Conservation (phyloP, 192 early-diverging fungal genomes). For the Coemansia sp. region DNA sequence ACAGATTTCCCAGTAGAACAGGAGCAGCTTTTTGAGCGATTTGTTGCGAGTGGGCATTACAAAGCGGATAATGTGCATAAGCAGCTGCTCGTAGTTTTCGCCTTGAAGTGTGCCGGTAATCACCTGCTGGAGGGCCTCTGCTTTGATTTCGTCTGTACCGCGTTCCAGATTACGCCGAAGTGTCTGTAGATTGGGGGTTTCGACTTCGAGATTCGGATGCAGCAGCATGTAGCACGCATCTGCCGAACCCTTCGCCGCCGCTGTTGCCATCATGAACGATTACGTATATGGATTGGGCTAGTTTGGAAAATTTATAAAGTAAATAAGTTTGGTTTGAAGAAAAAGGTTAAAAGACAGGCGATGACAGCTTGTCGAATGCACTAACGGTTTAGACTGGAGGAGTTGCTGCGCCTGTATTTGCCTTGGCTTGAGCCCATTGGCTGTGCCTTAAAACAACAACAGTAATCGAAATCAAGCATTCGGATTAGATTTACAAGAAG, state of each 20-base stretch:
- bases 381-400: too few species aligned
- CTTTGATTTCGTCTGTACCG: slow-evolving; percentile 87
- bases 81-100: slow-evolving; percentile 80
- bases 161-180: slow-evolving; percentile 72
- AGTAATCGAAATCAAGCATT: too few species aligned
- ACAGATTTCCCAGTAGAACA: slow-evolving; percentile 97
- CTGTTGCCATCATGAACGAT: slow-evolving; percentile 44
- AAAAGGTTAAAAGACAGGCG: too few species aligned
- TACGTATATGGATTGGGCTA: not conserved
- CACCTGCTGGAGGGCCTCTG: slow-evolving; percentile 93
- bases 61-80: slow-evolving; percentile 99
- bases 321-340: too few species aligned
- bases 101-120: slow-evolving; percentile 90
- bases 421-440: slow-evolving; percentile 18
- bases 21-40: slow-evolving; percentile 92
- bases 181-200: slow-evolving; percentile 46
- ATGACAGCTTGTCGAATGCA: too few species aligned
- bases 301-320: not conserved
- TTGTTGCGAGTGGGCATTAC: slow-evolving; percentile 96
- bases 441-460: not conserved
- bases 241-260: slow-evolving; percentile 24
- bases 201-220: slow-evolving; percentile 42
- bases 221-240: slow-evolving; percentile 57
- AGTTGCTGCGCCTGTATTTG: not conserved
- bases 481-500: too few species aligned